These are phyloP conservation scores for Emericellopsis cladophorae DNA, from an alignment of 2,329 filamentous ascomycete species.

Conservation along the genomic window DNA sequence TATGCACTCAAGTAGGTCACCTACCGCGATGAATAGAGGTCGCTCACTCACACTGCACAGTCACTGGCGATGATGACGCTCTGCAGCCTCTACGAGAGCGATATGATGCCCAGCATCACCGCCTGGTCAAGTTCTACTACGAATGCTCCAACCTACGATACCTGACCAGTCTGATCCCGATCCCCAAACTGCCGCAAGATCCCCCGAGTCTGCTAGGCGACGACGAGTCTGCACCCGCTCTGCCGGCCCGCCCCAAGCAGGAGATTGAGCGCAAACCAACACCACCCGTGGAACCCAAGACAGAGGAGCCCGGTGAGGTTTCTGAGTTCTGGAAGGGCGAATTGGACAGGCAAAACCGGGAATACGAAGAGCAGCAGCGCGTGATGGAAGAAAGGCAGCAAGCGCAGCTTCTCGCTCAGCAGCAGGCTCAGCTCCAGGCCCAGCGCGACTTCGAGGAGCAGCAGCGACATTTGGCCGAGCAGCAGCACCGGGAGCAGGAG, in stretches of 20 bases:
- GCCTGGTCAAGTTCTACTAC: slow-evolving; percentile 95
- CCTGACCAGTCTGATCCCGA: slow-evolving; percentile 87
- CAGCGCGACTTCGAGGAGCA: slow-evolving; percentile 96
- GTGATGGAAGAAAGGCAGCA: slow-evolving; percentile 80
- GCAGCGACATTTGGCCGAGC: slow-evolving; percentile 74
- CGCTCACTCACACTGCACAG: background rate
- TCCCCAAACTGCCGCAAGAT: slow-evolving; percentile 90
- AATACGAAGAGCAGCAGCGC: slow-evolving; percentile 89
- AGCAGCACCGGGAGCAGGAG: slow-evolving; percentile 83
- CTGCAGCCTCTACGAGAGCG: slow-evolving; percentile 75
- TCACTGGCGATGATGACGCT: slow-evolving; percentile 72
- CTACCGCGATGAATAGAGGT: background rate
- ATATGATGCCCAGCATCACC: slow-evolving; percentile 94
- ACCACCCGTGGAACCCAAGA: slow-evolving; percentile 53
- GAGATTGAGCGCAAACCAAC: slow-evolving; percentile 58
- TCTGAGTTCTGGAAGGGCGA: slow-evolving; percentile 97
- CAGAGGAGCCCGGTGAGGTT: slow-evolving; percentile 84
- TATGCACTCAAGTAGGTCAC: slow-evolving; percentile 76
- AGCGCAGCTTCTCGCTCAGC: slow-evolving; percentile 66
- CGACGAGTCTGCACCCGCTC: slow-evolving; percentile 69
- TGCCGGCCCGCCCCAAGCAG: slow-evolving; percentile 70
- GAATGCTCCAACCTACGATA: slow-evolving; percentile 97
- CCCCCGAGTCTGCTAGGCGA: slow-evolving; percentile 80
- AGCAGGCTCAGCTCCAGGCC: slow-evolving; percentile 71
- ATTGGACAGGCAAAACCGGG: slow-evolving; percentile 78